phyloP scores from a whole-genome alignment of 1,284 basidiomycete species.

The Puccinia horiana region DNA sequence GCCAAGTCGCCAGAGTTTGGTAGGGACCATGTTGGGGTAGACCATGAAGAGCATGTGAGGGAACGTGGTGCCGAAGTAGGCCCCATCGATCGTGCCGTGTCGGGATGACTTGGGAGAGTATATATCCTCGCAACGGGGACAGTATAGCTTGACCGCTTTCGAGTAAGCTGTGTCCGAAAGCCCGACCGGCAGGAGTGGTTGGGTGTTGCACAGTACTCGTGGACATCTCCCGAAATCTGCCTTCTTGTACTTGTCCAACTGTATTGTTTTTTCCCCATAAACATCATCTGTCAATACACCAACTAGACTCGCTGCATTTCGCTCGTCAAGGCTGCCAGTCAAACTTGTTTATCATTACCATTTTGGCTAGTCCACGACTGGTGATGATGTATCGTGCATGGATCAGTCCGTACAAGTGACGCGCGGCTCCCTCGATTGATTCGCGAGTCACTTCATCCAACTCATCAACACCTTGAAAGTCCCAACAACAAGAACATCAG shows the following conservation, averaged over 20 bases:
- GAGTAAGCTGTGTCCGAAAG: constrained; percentile 90
- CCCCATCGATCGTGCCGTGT: constrained; percentile 91
- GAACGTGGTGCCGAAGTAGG: constrained; percentile 92
- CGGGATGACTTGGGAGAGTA: constrained; percentile 92
- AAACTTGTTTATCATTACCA: neutral
- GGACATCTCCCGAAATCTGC: constrained; percentile 95
- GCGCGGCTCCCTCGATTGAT: constrained; percentile 78
- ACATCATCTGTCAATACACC: neutral
- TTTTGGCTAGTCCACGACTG: constrained; percentile 35
- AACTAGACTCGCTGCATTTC: neutral
- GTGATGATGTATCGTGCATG: constrained; percentile 51
- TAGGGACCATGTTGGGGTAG: constrained; percentile 83
- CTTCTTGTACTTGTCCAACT: constrained; percentile 84
- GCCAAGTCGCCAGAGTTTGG: constrained; percentile 67
- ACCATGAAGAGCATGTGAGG: constrained; percentile 93
- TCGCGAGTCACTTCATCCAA: constrained; percentile 63
- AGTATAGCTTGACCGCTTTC: constrained; percentile 95
- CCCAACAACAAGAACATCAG: constrained; percentile 61
- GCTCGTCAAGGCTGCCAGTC: neutral
- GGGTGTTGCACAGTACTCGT: constrained; percentile 84
- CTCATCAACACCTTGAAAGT: constrained; percentile 59
- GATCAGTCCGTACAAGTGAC: constrained; percentile 64
- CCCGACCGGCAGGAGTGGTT: constrained; percentile 90
- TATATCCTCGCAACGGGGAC: constrained; percentile 92
- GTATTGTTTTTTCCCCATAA: neutral